Evolutionary conservation across 1,139 yeast genomes (phyloP), one percentile per base, ranked within the genome.

Genomic region (Saccharomyces pastorianus): DNA sequence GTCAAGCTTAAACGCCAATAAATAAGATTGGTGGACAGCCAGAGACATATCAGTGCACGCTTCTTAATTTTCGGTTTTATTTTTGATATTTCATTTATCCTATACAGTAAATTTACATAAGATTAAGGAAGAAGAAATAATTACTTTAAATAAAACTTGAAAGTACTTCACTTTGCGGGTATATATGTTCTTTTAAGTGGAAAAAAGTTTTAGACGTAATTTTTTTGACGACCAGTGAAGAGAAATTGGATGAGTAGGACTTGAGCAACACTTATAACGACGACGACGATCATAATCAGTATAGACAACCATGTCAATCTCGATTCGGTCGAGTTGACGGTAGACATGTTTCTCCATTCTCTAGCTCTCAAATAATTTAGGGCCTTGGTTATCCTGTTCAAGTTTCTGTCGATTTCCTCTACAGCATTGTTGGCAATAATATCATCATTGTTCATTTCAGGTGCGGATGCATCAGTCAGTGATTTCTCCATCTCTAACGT

Each of bases 261-360:
- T 70, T 83, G 88, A 61, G 78, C 76, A 56, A 76, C 74, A 53
- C 85, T 84, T 77, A 83, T 79, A 57, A 83, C 83, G 52, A 81
- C 84, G 80, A 81, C 82, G 66, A 82, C 74, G 51, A 78, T 69
- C 59, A 83, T 84, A 63, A 81, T 84, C 56, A 79, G 71, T 54
- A 83, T 73, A 41, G 86, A 81, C 59, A 83, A 76, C 75, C 82
- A 83, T 64, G 81, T 82, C 56, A 83, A 76, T 71, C 87, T 78
- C 26, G 82, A 76, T 64, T 81, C 84, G 34, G 88, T 83, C 41
- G 85, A 80, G 66, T 75, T 76, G 56, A 83, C 88, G 48, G 88
- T 83, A 53, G 83, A 84, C 76, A 82, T 84, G 70, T 83, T 83
- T 76, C 88, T 79, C 78, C 81, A 82, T 71, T 83, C 85, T 75